phyloP scores from a whole-genome alignment of 106 monocot species.

The Dendrobium chrysotoxum region DNA sequence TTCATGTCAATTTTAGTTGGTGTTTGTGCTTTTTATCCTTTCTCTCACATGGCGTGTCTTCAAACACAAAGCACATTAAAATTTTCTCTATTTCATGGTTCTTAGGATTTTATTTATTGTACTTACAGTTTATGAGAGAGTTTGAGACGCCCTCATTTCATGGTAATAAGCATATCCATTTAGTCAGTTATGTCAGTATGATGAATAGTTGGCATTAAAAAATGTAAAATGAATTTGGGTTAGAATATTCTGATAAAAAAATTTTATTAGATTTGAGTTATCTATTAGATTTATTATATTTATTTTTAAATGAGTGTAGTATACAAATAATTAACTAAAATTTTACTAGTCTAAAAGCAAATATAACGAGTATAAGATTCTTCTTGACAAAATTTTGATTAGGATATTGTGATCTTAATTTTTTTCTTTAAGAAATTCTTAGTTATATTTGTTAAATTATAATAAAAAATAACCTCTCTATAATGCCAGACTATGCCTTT shows the following conservation, averaged over 20 bases:
- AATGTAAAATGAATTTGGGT: background rate
- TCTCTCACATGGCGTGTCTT: background rate
- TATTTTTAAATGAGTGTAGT: background rate
- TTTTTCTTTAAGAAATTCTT: no score
- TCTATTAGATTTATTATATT: no score
- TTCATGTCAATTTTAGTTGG: conserved; percentile 84
- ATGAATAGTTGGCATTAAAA: background rate
- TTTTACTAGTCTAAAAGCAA: no score
- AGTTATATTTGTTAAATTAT: no score
- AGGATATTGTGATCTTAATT: no score
- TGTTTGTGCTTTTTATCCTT: background rate
- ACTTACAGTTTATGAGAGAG: conserved; percentile 35
- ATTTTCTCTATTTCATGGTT: background rate
- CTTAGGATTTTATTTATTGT: conserved; percentile 58
- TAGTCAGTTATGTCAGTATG: background rate
- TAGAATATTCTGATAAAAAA: background rate
- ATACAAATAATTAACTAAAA: background rate
- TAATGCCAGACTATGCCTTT: no score
- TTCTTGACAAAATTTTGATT: no score
- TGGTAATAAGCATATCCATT: conserved; percentile 28
- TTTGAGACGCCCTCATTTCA: conserved; percentile 48
- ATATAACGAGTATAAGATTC: no score
- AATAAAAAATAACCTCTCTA: no score
- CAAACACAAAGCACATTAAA: background rate
- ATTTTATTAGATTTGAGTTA: background rate